Evolutionary conservation across 2,329 filamentous ascomycete species (phyloP).

Genomic region (Cordyceps fumosorosea): DNA sequence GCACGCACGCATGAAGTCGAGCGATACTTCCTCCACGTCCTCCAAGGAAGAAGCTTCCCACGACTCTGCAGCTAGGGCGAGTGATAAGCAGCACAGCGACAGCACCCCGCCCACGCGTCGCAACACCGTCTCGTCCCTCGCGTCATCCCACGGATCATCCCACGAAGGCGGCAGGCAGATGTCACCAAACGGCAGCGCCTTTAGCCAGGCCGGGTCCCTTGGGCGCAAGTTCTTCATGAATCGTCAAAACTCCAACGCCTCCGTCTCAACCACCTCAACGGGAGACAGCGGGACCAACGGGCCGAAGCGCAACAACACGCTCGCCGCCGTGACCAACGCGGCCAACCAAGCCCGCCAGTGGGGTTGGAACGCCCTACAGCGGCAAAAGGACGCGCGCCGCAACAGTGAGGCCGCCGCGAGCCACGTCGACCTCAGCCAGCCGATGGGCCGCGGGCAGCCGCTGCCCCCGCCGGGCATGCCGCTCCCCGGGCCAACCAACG

Average conservation of each 20-base stretch:
- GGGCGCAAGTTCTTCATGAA: slow-evolving; percentile 35
- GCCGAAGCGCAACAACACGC: slow-evolving; percentile 41
- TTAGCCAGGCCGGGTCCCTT: slow-evolving; percentile 32
- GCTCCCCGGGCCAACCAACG: slow-evolving; percentile 59
- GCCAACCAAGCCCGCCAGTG: slow-evolving; percentile 52
- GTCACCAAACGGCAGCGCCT: slow-evolving; percentile 26
- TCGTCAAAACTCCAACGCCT: slow-evolving; percentile 31
- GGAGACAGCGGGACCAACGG: slow-evolving; percentile 15
- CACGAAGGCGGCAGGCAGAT: slow-evolving; percentile 18
- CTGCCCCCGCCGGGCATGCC: slow-evolving; percentile 76
- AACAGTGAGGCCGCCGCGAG: slow-evolving; percentile 22
- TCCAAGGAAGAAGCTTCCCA: slow-evolving; percentile 39
- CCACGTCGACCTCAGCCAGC: slow-evolving; percentile 49
- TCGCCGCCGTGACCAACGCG: slow-evolving; percentile 49
- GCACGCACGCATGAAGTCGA: slow-evolving; percentile 31
- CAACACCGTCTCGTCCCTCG: slow-evolving; percentile 32
- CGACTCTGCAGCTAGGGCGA: slow-evolving; percentile 19
- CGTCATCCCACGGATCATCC: slow-evolving; percentile 22
- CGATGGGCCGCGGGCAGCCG: slow-evolving; percentile 77
- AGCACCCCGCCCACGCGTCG: slow-evolving; percentile 25
- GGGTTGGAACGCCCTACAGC: slow-evolving; percentile 51
- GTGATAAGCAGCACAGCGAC: slow-evolving; percentile 17
- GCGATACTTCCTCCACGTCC: slow-evolving; percentile 44
- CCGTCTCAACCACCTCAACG: slow-evolving; percentile 25
- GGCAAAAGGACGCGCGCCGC: slow-evolving; percentile 38